Conservation (phyloP, 139 green algal genomes). For the Asterochloris sp. region DNA sequence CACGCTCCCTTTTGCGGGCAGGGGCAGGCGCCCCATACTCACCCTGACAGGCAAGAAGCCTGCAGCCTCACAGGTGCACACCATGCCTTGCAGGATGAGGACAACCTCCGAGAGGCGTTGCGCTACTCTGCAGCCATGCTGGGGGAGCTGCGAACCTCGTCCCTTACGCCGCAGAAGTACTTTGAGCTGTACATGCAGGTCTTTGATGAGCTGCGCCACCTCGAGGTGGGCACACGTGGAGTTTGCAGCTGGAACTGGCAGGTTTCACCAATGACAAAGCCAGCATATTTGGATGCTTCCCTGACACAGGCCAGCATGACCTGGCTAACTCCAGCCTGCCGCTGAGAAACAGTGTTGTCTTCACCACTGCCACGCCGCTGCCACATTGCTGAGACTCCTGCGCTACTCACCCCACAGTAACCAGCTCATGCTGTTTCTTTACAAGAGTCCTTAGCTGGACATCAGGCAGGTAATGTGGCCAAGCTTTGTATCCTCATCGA, state of each 20-base stretch:
- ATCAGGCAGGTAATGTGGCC: no score
- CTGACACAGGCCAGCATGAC: neutral
- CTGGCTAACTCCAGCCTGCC: neutral
- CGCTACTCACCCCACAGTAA: no score
- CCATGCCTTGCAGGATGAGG: constrained; percentile 68
- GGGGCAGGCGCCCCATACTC: neutral
- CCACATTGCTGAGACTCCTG: no score
- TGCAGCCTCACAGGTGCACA: neutral
- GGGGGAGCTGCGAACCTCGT: constrained; percentile 88
- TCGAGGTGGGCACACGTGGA: constrained; percentile 38
- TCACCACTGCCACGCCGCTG: no score
- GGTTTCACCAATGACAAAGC: neutral
- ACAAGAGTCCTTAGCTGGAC: no score
- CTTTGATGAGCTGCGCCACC: constrained; percentile 80
- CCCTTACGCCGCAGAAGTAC: constrained; percentile 92
- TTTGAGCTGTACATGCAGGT: constrained; percentile 96
- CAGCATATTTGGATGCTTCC: neutral
- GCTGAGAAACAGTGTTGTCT: neutral
- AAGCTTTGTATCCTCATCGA: no score
- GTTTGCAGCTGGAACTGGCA: neutral
- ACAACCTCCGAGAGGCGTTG: constrained; percentile 94
- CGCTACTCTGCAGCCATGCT: constrained; percentile 86
- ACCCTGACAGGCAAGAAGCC: neutral
- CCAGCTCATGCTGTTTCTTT: no score
- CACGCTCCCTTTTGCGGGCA: neutral